Evolutionary conservation across 805 yeast species (phyloP).

Genomic region (Saccharomyces paradoxus): DNA sequence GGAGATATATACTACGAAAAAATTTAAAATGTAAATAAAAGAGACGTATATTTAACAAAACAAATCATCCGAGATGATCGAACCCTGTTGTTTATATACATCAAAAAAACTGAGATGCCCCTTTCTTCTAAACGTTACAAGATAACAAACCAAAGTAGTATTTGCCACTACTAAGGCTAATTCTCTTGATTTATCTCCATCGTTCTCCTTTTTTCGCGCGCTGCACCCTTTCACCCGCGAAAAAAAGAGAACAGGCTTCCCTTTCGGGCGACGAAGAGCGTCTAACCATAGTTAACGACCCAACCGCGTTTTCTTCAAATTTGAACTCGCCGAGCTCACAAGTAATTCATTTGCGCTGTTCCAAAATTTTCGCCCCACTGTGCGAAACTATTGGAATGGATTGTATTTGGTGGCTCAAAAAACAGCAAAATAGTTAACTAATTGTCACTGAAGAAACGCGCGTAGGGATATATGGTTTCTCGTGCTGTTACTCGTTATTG

Average conservation of each 20-base stretch:
- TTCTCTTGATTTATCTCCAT: background rate
- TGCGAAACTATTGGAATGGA: constrained; percentile 16
- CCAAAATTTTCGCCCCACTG: constrained; percentile 23
- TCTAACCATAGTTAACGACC: constrained; percentile 19
- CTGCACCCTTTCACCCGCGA: constrained; percentile 1
- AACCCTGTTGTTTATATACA: background rate
- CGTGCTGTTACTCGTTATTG: background rate
- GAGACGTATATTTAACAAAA: background rate
- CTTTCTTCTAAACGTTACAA: background rate
- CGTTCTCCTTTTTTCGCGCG: background rate
- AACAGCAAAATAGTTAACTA: background rate
- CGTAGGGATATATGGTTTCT: background rate
- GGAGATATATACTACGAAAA: background rate
- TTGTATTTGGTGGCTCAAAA: background rate
- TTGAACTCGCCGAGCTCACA: constrained; percentile 14
- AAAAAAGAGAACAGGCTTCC: constrained; percentile 14
- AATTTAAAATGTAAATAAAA: background rate
- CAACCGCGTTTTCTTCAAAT: constrained; percentile 11
- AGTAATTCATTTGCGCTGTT: constrained; percentile 16
- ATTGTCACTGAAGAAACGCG: background rate
- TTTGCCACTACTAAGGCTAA: background rate
- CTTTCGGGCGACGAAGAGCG: constrained; percentile 17
- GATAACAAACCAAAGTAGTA: background rate
- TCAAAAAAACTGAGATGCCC: background rate
- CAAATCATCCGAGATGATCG: background rate